phyloP scores from a whole-genome alignment of 1,139 yeast genomes.

The Yamadazyma pseudoaaseri region DNA sequence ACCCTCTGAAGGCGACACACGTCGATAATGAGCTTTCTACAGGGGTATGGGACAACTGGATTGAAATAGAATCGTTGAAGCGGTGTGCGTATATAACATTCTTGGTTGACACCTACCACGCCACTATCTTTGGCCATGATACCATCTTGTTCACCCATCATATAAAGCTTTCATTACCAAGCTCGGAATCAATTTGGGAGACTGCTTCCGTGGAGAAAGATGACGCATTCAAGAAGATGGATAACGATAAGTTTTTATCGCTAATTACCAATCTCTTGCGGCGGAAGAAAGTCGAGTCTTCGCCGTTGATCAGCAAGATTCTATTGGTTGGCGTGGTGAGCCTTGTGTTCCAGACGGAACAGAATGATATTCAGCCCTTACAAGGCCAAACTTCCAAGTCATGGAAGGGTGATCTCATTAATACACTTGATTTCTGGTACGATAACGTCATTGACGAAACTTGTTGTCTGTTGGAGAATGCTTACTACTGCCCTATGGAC shows the following conservation, averaged over 20 bases:
- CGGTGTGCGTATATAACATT: conserved; percentile 27
- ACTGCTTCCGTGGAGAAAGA: too few relatives aligned
- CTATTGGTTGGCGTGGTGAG: conserved; percentile 65
- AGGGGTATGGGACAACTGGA: conserved; percentile 26
- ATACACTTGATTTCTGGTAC: conserved; percentile 60
- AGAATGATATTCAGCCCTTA: conserved; percentile 52
- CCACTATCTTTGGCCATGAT: conserved; percentile 29
- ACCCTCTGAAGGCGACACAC: conserved; percentile 32
- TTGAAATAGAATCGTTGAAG: conserved; percentile 28
- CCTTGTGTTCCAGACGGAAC: conserved; percentile 68
- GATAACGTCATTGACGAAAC: conserved; percentile 26
- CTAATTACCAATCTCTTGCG: conserved; percentile 56
- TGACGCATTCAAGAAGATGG: conserved; percentile 1
- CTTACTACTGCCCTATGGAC: conserved; percentile 14
- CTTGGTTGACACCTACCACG: conserved; percentile 26
- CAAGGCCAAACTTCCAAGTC: conserved; percentile 28
- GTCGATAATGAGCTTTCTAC: conserved; percentile 11
- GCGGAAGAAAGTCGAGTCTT: conserved; percentile 45
- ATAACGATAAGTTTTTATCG: conserved; percentile 37
- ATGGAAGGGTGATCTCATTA: conserved; percentile 61
- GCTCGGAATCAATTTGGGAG: conserved; percentile 28
- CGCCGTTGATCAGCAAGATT: conserved; percentile 57
- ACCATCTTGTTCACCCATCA: conserved; percentile 27
- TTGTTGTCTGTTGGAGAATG: conserved; percentile 26
- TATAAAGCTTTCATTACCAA: conserved; percentile 25